A percentile compares a stretch with the other conserved stretches of the same genome.
Conservation (phyloP, 306 rosid species). For the Luffa aegyptiaca region DNA sequence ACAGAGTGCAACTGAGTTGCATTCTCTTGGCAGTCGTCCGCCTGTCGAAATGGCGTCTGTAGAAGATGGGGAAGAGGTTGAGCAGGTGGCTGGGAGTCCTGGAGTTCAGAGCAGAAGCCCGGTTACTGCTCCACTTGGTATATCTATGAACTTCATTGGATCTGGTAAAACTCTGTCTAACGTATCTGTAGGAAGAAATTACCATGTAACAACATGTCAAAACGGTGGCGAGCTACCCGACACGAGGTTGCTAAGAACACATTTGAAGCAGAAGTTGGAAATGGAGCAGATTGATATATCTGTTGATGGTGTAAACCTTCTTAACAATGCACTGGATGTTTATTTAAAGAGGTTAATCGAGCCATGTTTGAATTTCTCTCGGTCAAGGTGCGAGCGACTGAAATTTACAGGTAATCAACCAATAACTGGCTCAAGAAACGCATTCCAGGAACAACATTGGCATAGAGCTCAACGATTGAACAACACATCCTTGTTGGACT, state of each 20-base stretch:
- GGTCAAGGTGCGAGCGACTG: slow-evolving; percentile 27
- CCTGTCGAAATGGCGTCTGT: slow-evolving; percentile 73
- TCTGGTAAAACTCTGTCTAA: slow-evolving; percentile 41
- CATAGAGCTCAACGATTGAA: slow-evolving; percentile 28
- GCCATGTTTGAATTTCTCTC: slow-evolving; percentile 50
- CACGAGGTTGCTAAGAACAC: slow-evolving; percentile 50
- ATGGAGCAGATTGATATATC: slow-evolving; percentile 48
- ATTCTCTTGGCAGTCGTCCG: slow-evolving; percentile 92
- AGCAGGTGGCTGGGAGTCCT: slow-evolving; percentile 78
- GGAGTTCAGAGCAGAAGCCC: slow-evolving; percentile 86
- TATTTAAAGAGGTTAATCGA: slow-evolving; percentile 80
- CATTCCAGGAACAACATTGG: slow-evolving; percentile 22
- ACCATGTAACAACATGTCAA: slow-evolving; percentile 53
- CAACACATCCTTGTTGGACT: slow-evolving; percentile 43
- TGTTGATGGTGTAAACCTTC: slow-evolving; percentile 57
- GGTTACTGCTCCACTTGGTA: slow-evolving; percentile 89
- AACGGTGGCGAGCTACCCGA: slow-evolving; percentile 59
- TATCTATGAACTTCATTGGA: slow-evolving; percentile 40
- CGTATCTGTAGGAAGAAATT: slow-evolving; percentile 25
- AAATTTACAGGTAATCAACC: slow-evolving; percentile 18
- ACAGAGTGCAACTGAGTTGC: slow-evolving; percentile 85
- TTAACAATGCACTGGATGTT: slow-evolving; percentile 75
- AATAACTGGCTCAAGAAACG: slow-evolving; percentile 22
- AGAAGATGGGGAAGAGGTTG: slow-evolving; percentile 99
- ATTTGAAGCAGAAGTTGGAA: slow-evolving; percentile 63